Conservation (phyloP, 2,329 filamentous ascomycete species). For the Fusarium napiforme region DNA sequence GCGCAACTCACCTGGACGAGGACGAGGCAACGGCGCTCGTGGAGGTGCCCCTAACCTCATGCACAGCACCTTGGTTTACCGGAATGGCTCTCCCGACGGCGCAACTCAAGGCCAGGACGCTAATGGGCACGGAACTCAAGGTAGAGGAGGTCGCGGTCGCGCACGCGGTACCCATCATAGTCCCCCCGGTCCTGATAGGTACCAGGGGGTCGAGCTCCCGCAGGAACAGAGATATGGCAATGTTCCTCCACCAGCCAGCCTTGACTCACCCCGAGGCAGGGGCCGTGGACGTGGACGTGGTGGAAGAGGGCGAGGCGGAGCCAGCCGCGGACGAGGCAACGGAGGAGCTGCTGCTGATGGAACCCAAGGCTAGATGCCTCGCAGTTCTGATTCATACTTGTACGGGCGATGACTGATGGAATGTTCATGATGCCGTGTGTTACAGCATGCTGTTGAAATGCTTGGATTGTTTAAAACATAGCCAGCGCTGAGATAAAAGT, state of each 20-base stretch:
- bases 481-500: slow-evolving; percentile 8
- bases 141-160: slow-evolving; percentile 48
- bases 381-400: neutral
- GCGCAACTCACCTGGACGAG: slow-evolving; percentile 52
- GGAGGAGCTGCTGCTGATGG: slow-evolving; percentile 31
- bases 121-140: slow-evolving; percentile 43
- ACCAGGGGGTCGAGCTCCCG: slow-evolving; percentile 12
- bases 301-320: slow-evolving; percentile 52
- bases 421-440: slow-evolving; percentile 9
- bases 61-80: slow-evolving; percentile 65
- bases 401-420: neutral
- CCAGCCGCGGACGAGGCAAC: slow-evolving; percentile 50
- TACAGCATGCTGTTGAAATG: slow-evolving; percentile 10
- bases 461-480: slow-evolving; percentile 8
- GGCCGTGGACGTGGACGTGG: slow-evolving; percentile 55
- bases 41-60: slow-evolving; percentile 57
- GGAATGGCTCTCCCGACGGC: slow-evolving; percentile 51
- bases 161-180: slow-evolving; percentile 46
- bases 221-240: slow-evolving; percentile 59
- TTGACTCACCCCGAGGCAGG: slow-evolving; percentile 59
- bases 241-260: slow-evolving; percentile 68
- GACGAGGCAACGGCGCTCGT: slow-evolving; percentile 51
- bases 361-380: slow-evolving; percentile 36
- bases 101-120: slow-evolving; percentile 43
- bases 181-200: slow-evolving; percentile 33